Conservation (phyloP, 148 eudicot species). For the Suaeda aralocaspica region DNA sequence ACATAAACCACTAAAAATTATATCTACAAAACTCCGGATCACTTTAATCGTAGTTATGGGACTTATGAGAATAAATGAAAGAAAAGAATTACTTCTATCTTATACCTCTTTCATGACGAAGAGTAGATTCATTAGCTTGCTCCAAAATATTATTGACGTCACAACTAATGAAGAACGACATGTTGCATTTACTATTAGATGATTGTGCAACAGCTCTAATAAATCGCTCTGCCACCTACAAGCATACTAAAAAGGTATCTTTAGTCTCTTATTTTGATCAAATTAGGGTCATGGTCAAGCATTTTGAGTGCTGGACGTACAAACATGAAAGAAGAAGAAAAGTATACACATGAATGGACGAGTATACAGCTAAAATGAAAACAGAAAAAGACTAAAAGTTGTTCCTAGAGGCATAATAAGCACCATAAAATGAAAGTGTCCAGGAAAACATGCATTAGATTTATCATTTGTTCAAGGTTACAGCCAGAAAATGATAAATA, state of each 20-base stretch:
- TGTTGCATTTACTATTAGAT: constrained; percentile 39
- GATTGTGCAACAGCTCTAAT: constrained; percentile 51
- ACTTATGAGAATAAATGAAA: neutral
- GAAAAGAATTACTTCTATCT: neutral
- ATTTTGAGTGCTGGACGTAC: neutral
- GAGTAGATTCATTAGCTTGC: constrained; percentile 81
- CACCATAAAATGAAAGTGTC: neutral
- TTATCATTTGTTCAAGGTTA: neutral
- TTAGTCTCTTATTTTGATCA: neutral
- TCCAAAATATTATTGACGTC: constrained; percentile 48
- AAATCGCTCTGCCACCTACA: constrained; percentile 70
- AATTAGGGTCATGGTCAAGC: neutral
- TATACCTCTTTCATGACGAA: constrained; percentile 62
- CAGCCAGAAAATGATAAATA: neutral
- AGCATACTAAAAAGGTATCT: constrained; percentile 1
- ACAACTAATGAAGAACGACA: constrained; percentile 83
- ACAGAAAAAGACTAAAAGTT: neutral
- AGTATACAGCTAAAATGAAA: neutral
- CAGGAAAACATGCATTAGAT: neutral
- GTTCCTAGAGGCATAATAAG: neutral
- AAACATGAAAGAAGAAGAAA: too few species aligned
- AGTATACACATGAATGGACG: neutral
- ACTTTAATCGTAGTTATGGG: neutral
- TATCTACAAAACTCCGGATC: too few species aligned
- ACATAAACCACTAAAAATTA: too few species aligned